Evolutionary conservation across 331 rosid genomes (phyloP).

Genomic region (Stylosanthes scabra): DNA sequence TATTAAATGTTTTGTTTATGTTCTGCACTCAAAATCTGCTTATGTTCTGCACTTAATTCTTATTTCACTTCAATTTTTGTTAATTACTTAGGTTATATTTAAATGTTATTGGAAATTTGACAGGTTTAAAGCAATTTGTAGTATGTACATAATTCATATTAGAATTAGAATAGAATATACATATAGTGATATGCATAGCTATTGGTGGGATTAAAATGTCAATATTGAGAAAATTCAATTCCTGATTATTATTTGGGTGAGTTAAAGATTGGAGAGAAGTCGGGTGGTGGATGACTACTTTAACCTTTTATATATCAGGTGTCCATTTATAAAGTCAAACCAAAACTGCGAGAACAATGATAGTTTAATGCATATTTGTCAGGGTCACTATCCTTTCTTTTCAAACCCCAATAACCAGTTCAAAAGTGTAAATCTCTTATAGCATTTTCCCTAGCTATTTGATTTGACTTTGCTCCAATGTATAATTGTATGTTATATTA

Average conservation of each 20-base stretch:
- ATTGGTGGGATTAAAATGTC: too few relatives aligned
- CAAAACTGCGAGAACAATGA: not conserved
- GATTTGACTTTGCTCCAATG: not conserved
- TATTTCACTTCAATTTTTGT: too few relatives aligned
- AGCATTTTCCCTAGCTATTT: not conserved
- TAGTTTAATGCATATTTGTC: not conserved
- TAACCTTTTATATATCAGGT: not conserved
- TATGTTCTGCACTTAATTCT: too few relatives aligned
- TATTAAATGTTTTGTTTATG: too few relatives aligned
- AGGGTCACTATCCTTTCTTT: not conserved
- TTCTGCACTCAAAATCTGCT: too few relatives aligned
- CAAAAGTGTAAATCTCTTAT: not conserved
- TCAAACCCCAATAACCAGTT: not conserved
- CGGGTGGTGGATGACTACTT: conserved; percentile 1
- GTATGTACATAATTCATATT: too few relatives aligned
- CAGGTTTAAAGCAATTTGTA: too few relatives aligned
- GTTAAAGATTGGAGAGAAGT: conserved; percentile 23
- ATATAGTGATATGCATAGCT: too few relatives aligned
- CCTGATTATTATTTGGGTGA: conserved; percentile 4
- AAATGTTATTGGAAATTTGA: too few relatives aligned
- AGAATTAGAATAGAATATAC: too few relatives aligned
- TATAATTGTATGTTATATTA: too few relatives aligned
- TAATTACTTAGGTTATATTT: too few relatives aligned
- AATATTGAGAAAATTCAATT: conserved; percentile 12
- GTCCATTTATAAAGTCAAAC: not conserved